Base-by-base conservation (phyloP, 192 early-diverging fungal genomes). In the Kickxella alabastrina region DNA sequence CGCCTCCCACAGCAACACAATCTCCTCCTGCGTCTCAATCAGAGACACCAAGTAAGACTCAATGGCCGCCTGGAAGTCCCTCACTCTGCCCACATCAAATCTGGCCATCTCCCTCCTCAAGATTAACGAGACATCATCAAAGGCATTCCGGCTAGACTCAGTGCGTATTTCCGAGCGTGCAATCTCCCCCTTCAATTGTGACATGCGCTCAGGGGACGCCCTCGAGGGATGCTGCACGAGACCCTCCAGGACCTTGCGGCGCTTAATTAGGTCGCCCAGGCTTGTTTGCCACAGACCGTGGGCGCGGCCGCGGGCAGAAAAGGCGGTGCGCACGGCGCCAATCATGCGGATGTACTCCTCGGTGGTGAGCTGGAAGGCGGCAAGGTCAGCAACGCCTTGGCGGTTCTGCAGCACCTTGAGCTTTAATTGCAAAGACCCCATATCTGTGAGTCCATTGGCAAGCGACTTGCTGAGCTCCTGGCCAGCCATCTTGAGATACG, bases 261-360 rank as follows among this genome's bases (percentile, higher is more conserved):
- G 87, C 58, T 83, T 87, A 26, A 83, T 75, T 24, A 92, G 72
- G 28, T 88, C 86, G 6, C 71, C 56, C 40, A 88, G 81, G 9
- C 79, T 83, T 48, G 68, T 66, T 63, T 93, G 88, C 81, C 83
- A 89, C 26, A 53, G 57, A 22, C 80, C 78, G 54, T 87, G 84
- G 10, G 79, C 81, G 35, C 85, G 83, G 0, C 80, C 77, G 2
- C 92, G 80, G 14, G 89, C 83, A 48, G 79, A 79, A 53, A 92
- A 93, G 31, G 91, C 85, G 37, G 83, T 82, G 42, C 89, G 84
- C 59, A 92, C 86, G 0, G 89, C 84, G 5, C 82, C 86, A 52
- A 92, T 89, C 52, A 88, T 79, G n/a, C 89, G 83, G 60, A 93
- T 80, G 59, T 95, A 89, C 61, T 94, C 92, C 45, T 95, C 92